Percentiles rank a stretch among this genome's conserved stretches.
phyloP scores from a whole-genome alignment of 2,329 filamentous ascomycete genomes.

The Lasiodiplodia theobromae region DNA sequence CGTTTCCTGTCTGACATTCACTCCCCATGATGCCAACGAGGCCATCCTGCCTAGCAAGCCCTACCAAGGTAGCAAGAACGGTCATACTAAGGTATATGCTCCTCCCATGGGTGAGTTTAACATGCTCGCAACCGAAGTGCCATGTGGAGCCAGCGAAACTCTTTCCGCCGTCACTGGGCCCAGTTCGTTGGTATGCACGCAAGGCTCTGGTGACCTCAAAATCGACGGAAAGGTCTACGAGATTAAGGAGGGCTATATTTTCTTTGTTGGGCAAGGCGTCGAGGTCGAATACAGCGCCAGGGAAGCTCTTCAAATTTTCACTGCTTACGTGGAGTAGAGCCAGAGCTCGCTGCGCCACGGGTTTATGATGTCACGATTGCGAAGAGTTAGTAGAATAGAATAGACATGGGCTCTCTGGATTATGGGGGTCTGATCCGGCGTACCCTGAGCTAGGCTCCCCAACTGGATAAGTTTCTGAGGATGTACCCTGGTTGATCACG shows the following conservation, averaged over 20 bases:
- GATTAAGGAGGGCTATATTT: constrained; percentile 69
- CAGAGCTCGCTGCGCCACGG: neutral
- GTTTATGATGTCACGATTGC: neutral
- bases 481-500: neutral
- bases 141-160: constrained; percentile 64
- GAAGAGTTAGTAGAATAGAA: neutral
- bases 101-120: constrained; percentile 77
- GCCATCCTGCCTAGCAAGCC: constrained; percentile 79
- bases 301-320: constrained; percentile 57
- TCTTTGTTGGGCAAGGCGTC: constrained; percentile 68
- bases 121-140: constrained; percentile 68
- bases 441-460: neutral
- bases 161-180: constrained; percentile 73
- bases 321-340: constrained; percentile 53
- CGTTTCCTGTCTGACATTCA: constrained; percentile 67
- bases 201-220: constrained; percentile 73
- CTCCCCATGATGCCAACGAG: constrained; percentile 68
- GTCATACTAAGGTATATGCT: constrained; percentile 68
- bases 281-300: constrained; percentile 55
- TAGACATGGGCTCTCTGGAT: neutral
- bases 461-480: neutral
- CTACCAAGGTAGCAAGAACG: constrained; percentile 76
- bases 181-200: constrained; percentile 90
- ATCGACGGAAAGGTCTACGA: constrained; percentile 61
- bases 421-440: no score